Evolutionary conservation across 2,329 filamentous ascomycete genomes (phyloP), one percentile per base, ranked within the genome.

Genomic region (Orbilia ellipsospora): DNA sequence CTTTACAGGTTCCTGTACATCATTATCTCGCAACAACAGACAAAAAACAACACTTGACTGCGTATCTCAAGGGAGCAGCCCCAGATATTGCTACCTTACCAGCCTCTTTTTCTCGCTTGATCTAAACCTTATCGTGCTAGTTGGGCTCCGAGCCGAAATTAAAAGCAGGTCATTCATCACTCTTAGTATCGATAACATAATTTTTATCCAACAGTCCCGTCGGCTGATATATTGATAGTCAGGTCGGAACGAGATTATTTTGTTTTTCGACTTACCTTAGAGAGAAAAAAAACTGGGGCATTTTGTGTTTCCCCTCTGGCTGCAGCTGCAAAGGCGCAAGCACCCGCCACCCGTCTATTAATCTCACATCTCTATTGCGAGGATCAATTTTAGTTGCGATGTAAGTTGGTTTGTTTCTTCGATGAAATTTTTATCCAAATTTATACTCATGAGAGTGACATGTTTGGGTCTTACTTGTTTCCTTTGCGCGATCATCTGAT

Each of bases 51-150:
- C 52, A 55, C 48, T 73, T 62, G 56, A 65, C 69, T 62, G 57
- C 62, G 18, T 52, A 54, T 52, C 56, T 52, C 50, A 57, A 73
- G 31, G 52, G 31, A 68, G 57, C 63, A 74, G 63, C 62, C 62
- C 61, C 10, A 62, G 40, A 54, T 52, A 52, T 20, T 4, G 40
- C 42, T 65, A 51, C 48, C 52, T 23, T 63, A 61, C 72, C 72
- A 75, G 70, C 70, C 64, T 69, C 72, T 48, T 40, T 45, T 69
- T 68, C 64, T 75, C 72, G 72, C 72, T 75, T 75, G 72, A 75
- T 69, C 60, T 54, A 75, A 75, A 75, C 72, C 72, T 75, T 75
- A 75, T 75, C 64, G 72, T 65, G 54, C 54, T 60, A 60, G 64
- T 44, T 48, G 59, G 52, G 54, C 70, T 40, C 72, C 52, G 72